phyloP scores from a whole-genome alignment of 305 asterid genomes.

The Nicotiana rustica region DNA sequence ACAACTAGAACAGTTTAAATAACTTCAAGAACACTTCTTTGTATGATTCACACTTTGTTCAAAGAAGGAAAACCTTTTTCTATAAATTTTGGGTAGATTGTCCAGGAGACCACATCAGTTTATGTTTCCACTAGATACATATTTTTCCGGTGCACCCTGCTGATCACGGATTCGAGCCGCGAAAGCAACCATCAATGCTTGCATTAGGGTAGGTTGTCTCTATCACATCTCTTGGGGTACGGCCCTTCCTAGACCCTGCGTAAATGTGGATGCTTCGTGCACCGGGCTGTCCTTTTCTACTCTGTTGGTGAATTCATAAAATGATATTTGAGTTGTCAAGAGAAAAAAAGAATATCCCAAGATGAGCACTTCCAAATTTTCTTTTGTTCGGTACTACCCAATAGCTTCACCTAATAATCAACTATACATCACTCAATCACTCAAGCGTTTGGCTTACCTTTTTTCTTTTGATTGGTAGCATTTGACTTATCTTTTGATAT shows the following conservation, averaged over 20 bases:
- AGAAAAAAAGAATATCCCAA: not conserved
- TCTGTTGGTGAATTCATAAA: not conserved
- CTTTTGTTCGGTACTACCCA: not conserved
- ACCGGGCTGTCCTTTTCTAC: not conserved
- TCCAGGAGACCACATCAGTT: not conserved
- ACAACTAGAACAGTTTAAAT: conserved; percentile 1
- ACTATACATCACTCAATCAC: not conserved
- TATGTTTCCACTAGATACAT: not conserved
- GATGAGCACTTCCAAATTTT: not conserved
- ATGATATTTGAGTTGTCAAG: not conserved
- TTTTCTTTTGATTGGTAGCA: not conserved
- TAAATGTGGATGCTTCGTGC: no score
- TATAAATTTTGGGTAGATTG: not conserved
- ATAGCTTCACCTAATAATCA: conserved; percentile 5
- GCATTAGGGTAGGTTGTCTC: no score
- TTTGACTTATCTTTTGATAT: conserved; percentile 10
- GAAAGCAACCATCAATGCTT: no score
- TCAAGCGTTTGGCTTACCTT: not conserved
- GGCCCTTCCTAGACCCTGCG: no score
- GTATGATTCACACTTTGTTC: not conserved
- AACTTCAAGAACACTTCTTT: not conserved
- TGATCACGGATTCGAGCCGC: not conserved
- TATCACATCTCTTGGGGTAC: no score
- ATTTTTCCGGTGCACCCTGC: not conserved
- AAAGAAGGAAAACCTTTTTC: not conserved